Evolutionary conservation across 73 alveolate species (phyloP).

Genomic region (Stentor roeselii): DNA sequence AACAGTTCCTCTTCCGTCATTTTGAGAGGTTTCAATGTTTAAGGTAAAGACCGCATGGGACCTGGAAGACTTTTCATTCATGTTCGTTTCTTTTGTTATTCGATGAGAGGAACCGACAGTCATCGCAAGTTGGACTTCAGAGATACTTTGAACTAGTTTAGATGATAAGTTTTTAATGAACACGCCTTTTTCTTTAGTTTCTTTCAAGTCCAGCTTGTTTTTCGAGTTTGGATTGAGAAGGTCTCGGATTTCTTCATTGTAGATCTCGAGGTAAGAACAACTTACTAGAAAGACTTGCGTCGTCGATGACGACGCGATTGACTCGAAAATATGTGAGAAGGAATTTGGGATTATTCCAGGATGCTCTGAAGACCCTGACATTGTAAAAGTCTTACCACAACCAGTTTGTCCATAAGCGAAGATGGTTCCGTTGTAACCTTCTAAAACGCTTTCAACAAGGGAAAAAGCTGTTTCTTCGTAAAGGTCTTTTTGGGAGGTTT

Average conservation of each 20-base stretch:
- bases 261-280: constrained; percentile 88
- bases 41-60: constrained; percentile 93
- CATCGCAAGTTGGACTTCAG: constrained; percentile 71
- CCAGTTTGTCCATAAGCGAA: constrained; percentile 86
- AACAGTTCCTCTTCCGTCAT: constrained; percentile 47
- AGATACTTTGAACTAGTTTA: constrained; percentile 35
- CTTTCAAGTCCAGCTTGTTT: constrained; percentile 79
- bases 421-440: constrained; percentile 87
- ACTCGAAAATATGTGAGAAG: constrained; percentile 5
- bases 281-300: constrained; percentile 72
- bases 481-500: constrained; percentile 59
- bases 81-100: constrained; percentile 89
- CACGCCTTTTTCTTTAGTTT: constrained; percentile 90
- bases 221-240: constrained; percentile 63
- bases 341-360: constrained; percentile 31
- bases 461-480: constrained; percentile 72
- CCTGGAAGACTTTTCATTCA: constrained; percentile 86
- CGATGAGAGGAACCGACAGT: constrained; percentile 84
- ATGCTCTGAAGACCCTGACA: constrained; percentile 24
- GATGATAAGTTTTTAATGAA: constrained; percentile 73
- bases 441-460: constrained; percentile 63
- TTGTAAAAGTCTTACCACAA: constrained; percentile 32
- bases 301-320: no score
- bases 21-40: constrained; percentile 77
- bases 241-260: constrained; percentile 95